phyloP scores from a whole-genome alignment of 305 asterid genomes.

The Plantago coronopus region DNA sequence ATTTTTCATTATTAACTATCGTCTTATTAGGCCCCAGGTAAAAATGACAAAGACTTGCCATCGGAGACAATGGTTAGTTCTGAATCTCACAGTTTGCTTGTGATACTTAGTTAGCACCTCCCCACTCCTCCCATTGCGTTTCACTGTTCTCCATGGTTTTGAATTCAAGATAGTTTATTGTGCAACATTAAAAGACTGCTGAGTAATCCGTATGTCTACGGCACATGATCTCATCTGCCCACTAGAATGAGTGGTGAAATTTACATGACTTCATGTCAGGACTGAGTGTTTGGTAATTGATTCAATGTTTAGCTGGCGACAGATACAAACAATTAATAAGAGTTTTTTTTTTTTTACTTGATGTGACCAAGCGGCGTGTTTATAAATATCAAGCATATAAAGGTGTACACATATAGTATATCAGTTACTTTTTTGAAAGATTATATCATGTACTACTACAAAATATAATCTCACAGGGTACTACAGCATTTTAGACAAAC shows the following conservation, averaged over 20 bases:
- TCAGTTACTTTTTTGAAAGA: no score
- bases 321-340: background rate
- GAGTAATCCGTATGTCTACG: background rate
- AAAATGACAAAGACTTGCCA: slow-evolving; percentile 84
- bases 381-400: background rate
- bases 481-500: background rate
- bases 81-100: slow-evolving; percentile 9
- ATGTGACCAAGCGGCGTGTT: background rate
- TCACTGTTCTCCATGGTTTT: slow-evolving; percentile 1
- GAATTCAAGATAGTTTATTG: background rate
- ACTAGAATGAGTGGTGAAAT: background rate
- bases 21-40: slow-evolving; percentile 79
- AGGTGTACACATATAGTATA: no score
- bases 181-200: background rate
- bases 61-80: slow-evolving; percentile 79
- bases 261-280: background rate
- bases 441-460: no score
- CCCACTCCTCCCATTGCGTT: slow-evolving; percentile 2
- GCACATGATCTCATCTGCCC: background rate
- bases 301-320: background rate
- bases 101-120: slow-evolving; percentile 3
- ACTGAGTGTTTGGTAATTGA: background rate
- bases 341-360: no score
- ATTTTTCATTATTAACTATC: slow-evolving; percentile 17
- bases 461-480: no score